phyloP scores from a whole-genome alignment of 805 yeast species.

The Kodamaea laetipori region DNA sequence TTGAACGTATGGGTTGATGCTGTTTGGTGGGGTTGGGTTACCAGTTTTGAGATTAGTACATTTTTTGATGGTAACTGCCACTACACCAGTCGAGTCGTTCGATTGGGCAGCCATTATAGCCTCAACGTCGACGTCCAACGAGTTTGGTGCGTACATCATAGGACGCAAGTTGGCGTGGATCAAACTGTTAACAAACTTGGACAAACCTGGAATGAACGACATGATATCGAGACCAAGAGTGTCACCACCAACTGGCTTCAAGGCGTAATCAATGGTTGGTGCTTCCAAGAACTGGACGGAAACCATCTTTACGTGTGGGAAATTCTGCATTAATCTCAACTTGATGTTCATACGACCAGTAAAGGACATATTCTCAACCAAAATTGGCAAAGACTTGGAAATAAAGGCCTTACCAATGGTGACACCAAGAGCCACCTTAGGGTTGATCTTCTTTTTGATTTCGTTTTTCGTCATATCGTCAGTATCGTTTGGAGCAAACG shows the following conservation, averaged over 20 bases:
- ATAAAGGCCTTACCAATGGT: slow-evolving; percentile 80
- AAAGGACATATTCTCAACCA: slow-evolving; percentile 79
- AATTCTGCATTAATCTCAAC: slow-evolving; percentile 58
- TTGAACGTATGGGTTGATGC: slow-evolving; percentile 59
- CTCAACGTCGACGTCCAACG: slow-evolving; percentile 72
- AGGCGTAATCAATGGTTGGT: slow-evolving; percentile 73
- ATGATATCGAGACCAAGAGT: slow-evolving; percentile 83
- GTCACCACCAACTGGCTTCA: slow-evolving; percentile 88
- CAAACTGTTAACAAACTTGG: slow-evolving; percentile 67
- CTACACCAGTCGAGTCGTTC: slow-evolving; percentile 69
- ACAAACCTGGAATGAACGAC: slow-evolving; percentile 81
- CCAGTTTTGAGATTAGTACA: slow-evolving; percentile 51
- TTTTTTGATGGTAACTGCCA: slow-evolving; percentile 62
- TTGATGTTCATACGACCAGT: slow-evolving; percentile 69
- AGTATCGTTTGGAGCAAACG: slow-evolving; percentile 79
- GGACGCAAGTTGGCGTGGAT: slow-evolving; percentile 74
- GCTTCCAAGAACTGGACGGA: slow-evolving; percentile 75
- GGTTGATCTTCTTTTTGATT: slow-evolving; percentile 68
- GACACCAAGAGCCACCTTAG: slow-evolving; percentile 79
- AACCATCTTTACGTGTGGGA: slow-evolving; percentile 78
- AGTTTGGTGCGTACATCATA: slow-evolving; percentile 80
- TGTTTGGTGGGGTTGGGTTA: slow-evolving; percentile 41
- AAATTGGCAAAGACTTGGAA: slow-evolving; percentile 72
- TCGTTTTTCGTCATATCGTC: slow-evolving; percentile 82
- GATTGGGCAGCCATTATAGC: slow-evolving; percentile 64